Evolutionary conservation across 176 grass and related monocot genomes (phyloP).

Genomic region (Avena eriantha): DNA sequence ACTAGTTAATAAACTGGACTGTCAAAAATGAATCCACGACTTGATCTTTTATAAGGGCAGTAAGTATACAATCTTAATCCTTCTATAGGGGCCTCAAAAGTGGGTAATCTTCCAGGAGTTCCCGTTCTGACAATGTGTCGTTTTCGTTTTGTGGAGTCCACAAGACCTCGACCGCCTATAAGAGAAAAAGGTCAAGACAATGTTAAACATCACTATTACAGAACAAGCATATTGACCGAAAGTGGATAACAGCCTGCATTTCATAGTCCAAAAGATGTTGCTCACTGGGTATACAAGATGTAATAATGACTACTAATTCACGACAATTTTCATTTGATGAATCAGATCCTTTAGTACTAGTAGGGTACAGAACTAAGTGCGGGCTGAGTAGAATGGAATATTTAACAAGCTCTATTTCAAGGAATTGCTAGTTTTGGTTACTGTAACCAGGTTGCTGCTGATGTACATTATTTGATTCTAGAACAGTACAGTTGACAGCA

Average conservation of each 20-base stretch:
- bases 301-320: neutral
- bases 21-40: constrained; percentile 52
- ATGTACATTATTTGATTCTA: neutral
- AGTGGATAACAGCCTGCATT: neutral
- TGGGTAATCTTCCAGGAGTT: constrained; percentile 92
- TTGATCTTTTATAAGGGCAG: neutral
- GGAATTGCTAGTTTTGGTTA: constrained; percentile 1
- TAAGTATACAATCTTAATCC: constrained; percentile 25
- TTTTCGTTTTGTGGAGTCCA: constrained; percentile 98
- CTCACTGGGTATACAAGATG: neutral
- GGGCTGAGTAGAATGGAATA: neutral
- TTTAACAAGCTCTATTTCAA: neutral
- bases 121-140: constrained; percentile 84
- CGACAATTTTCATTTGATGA: constrained; percentile 11
- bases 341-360: neutral
- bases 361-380: neutral
- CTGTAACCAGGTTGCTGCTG: neutral
- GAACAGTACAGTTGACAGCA: constrained; percentile 14
- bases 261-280: neutral
- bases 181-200: constrained; percentile 11
- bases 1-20: constrained; percentile 32
- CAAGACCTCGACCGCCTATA: constrained; percentile 86
- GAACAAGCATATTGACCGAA: neutral
- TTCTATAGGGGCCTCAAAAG: constrained; percentile 72
- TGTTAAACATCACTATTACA: neutral